Conservation (phyloP, 2,329 filamentous ascomycete genomes). For the Talaromyces sp. region DNA sequence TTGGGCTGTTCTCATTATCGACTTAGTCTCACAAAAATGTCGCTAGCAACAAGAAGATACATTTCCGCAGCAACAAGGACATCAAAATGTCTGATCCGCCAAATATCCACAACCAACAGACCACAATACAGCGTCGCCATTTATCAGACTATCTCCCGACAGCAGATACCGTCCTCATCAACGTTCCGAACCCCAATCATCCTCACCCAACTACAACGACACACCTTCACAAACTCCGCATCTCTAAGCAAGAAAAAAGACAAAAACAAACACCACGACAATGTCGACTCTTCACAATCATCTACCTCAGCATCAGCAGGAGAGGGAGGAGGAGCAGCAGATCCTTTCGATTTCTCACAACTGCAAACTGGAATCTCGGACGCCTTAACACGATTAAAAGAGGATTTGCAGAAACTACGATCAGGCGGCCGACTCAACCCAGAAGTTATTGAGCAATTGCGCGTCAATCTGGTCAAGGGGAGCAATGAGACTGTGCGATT, state of each 20-base stretch:
- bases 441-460: conserved; percentile 55
- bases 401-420: conserved; percentile 58
- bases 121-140: not conserved
- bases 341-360: conserved; percentile 57
- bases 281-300: not conserved
- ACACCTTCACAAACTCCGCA: conserved; percentile 10
- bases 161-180: not conserved
- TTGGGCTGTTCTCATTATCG: not conserved
- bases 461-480: conserved; percentile 54
- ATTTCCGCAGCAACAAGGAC: not conserved
- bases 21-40: not conserved
- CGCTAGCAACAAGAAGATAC: conserved; percentile 5
- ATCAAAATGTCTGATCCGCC: not conserved
- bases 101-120: not conserved
- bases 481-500: conserved; percentile 50
- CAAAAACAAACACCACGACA: conserved; percentile 10
- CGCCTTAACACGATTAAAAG: conserved; percentile 53
- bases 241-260: conserved; percentile 11
- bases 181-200: not conserved
- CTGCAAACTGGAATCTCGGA: conserved; percentile 54
- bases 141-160: not conserved
- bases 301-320: conserved; percentile 12
- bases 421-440: conserved; percentile 60
- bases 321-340: conserved; percentile 33
- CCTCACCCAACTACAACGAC: not conserved